phyloP scores from a whole-genome alignment of 768 basidiomycete genomes.

The Mrakia gelida region DNA sequence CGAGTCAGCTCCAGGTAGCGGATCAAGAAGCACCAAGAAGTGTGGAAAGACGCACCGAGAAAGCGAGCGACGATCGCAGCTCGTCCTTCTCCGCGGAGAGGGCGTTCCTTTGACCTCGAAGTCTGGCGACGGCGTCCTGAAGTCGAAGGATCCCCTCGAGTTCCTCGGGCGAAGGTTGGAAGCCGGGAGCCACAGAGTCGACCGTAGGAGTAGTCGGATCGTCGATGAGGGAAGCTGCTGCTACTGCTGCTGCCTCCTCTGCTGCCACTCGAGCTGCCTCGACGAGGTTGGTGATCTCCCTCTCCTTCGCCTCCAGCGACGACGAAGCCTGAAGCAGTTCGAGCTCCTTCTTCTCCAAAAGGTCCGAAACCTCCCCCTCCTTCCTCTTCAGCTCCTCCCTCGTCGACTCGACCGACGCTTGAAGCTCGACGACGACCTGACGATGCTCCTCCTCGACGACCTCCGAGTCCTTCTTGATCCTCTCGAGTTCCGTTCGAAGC shows the following conservation, averaged over 20 bases:
- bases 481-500: not conserved
- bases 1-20: not conserved
- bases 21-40: not conserved
- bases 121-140: conserved; percentile 12
- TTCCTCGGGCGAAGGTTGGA: not conserved
- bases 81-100: not conserved
- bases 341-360: not conserved
- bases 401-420: not conserved
- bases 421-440: not conserved
- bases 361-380: not conserved
- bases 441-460: conserved; percentile 1
- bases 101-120: conserved; percentile 14
- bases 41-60: conserved; percentile 14
- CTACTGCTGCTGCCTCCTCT: not conserved
- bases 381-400: not conserved
- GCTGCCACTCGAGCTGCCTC: not conserved
- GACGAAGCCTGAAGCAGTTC: not conserved
- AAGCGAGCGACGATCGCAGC: not conserved
- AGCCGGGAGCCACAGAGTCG: not conserved
- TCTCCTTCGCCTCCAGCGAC: not conserved
- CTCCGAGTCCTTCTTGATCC: not conserved
- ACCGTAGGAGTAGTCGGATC: not conserved
- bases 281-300: not conserved
- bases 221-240: not conserved
- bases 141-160: conserved; percentile 8